Evolutionary conservation across 2,329 filamentous ascomycete species (phyloP).

Genomic region (Fusarium palustre): DNA sequence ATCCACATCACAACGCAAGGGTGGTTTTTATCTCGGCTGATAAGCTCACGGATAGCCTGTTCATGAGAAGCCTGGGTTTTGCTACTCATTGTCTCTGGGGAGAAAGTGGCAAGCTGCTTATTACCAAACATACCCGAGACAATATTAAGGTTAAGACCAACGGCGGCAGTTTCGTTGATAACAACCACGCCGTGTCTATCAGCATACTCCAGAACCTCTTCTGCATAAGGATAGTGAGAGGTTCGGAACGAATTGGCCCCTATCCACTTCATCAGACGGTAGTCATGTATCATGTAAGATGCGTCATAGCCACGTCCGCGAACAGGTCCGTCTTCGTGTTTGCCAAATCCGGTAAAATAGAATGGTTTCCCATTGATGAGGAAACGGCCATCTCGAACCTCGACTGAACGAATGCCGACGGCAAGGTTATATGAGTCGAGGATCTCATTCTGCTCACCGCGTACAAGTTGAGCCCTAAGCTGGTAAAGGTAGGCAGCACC

Average conservation of each 20-base stretch:
- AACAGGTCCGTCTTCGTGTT: neutral
- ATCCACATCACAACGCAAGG: neutral
- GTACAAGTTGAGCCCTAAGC: neutral
- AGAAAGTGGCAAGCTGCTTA: neutral
- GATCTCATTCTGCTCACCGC: neutral
- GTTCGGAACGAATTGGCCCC: neutral
- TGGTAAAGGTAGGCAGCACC: neutral
- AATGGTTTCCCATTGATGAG: neutral
- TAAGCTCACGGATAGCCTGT: neutral
- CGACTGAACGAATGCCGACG: neutral
- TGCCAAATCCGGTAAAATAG: neutral
- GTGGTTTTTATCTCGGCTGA: neutral
- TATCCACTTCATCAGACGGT: neutral
- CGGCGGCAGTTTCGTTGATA: neutral
- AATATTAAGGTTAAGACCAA: neutral
- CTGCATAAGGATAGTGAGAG: neutral
- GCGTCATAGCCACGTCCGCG: neutral
- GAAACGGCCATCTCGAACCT: neutral
- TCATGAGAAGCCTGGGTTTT: neutral
- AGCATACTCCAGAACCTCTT: neutral
- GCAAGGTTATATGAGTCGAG: neutral
- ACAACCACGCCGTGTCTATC: neutral
- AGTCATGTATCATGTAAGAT: neutral
- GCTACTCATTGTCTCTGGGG: neutral
- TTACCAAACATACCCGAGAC: neutral